Evolutionary conservation across 1,284 basidiomycete species (phyloP), one percentile per base, ranked within the genome.

Genomic region (Pseudozyma hubeiensis): DNA sequence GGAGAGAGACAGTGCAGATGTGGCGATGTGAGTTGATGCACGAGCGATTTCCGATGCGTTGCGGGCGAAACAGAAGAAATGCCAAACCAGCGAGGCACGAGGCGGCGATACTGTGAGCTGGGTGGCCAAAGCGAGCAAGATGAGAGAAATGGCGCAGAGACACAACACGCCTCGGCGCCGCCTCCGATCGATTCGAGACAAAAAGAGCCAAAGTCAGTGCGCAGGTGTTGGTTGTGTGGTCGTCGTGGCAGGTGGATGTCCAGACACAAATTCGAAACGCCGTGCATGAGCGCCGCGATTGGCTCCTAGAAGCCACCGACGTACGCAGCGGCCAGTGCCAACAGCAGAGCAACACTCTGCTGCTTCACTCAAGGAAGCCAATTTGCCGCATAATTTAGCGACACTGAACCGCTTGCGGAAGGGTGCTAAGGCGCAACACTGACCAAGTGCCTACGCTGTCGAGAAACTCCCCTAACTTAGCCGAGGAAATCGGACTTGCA

Each of bases 121-220:
- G 60, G 53, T 63, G 60, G 49, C 37, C 53, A 55, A 44, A 56
- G 60, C 60, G 53, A 29, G 29, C 10, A 37, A 33, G 9, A 43
- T 37, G 16, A 35, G 40, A n/a, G 7, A 41, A 41, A n/a, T 41
- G 40, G 40, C 40, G 16, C 40, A 37, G 49, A 40, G 6, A 40
- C 49, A n/a, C 14, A 41, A 37, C 48, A 49, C 24, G 16, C 39
- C 39, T 41, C 39, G 16, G 39, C 39, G 13, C 14, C 35, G 35
- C 9, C 35, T 13, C 39, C 11, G 39, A 41, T 41, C 39, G 16
- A 41, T 41, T n/a, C 7, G 39, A 37, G 35, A 24, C 24, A 24
- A 24, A 24, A 24, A 24, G 24, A 4, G 24, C 24, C 40, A 41
- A 1, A 41, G 7, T 7, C 40, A 41, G n/a, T 17, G 40, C 40